A percentile compares a stretch with the other conserved stretches of the same genome.
These are phyloP conservation scores for Caryopteris hybrid DNA, from an alignment of 305 asterid genomes.

Conservation along the genomic window DNA sequence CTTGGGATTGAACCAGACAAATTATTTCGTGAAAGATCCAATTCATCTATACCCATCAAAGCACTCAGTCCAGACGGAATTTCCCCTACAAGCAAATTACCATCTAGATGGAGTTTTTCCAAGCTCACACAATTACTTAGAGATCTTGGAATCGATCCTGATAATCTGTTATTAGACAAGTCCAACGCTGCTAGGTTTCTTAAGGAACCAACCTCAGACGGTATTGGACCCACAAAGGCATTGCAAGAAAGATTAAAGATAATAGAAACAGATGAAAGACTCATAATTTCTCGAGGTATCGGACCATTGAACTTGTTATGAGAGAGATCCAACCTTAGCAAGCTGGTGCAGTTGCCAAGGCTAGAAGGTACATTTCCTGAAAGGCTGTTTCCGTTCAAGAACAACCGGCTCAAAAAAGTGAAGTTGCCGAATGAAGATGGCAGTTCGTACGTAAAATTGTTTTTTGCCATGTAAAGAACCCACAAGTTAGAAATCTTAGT, in stretches of 20 bases:
- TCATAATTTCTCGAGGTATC: background rate
- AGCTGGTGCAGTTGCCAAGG: background rate
- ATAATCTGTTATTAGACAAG: background rate
- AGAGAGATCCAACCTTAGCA: background rate
- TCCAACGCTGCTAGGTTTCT: background rate
- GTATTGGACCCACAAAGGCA: background rate
- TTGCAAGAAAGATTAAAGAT: background rate
- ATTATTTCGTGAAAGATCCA: background rate
- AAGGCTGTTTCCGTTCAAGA: background rate
- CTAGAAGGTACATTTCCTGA: background rate
- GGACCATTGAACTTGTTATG: background rate
- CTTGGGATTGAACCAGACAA: background rate
- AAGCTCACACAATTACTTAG: background rate
- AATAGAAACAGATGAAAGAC: background rate
- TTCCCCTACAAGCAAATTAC: background rate
- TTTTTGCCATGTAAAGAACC: background rate
- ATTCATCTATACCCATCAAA: background rate
- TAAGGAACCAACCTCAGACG: background rate
- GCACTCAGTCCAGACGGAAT: background rate
- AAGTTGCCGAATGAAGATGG: background rate
- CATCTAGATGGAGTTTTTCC: background rate
- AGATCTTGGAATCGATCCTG: background rate
- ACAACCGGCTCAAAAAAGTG: background rate
- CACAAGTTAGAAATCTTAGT: background rate
- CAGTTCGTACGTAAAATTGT: background rate